Evolutionary conservation across 441 rosid genomes (phyloP).

Genomic region (Eutrema salsugineum): DNA sequence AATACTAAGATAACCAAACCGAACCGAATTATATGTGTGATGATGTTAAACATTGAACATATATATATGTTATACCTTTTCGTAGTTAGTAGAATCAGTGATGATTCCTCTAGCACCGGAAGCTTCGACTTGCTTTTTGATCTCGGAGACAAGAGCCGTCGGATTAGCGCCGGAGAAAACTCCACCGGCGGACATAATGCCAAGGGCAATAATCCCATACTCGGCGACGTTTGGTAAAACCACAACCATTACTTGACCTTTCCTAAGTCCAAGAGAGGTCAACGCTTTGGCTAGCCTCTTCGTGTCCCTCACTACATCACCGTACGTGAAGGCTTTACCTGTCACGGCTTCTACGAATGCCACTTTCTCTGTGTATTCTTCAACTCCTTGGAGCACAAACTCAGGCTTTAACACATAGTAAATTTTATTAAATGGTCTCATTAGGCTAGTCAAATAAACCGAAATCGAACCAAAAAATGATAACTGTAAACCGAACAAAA

Average conservation of each 20-base stretch:
- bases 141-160: slow-evolving; percentile 60
- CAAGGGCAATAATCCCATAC: slow-evolving; percentile 73
- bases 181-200: slow-evolving; percentile 86
- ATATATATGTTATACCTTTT: slow-evolving; percentile 47
- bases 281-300: slow-evolving; percentile 74
- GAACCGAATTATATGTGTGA: not conserved
- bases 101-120: slow-evolving; percentile 76
- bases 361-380: slow-evolving; percentile 55
- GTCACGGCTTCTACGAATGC: slow-evolving; percentile 82
- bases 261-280: slow-evolving; percentile 74
- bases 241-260: slow-evolving; percentile 72
- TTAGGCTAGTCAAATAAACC: not conserved
- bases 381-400: slow-evolving; percentile 77
- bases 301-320: slow-evolving; percentile 62
- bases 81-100: slow-evolving; percentile 53
- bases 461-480: not conserved
- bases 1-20: not conserved
- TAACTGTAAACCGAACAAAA: not conserved
- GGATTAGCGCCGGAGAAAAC: slow-evolving; percentile 95
- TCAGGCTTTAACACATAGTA: slow-evolving; percentile 44
- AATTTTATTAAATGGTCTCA: too few relatives aligned
- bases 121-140: slow-evolving; percentile 75
- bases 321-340: slow-evolving; percentile 63
- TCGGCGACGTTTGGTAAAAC: slow-evolving; percentile 83
- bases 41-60: not conserved